Evolutionary conservation across 345 rosid species (phyloP).

Genomic region (Salix koriyanagi): DNA sequence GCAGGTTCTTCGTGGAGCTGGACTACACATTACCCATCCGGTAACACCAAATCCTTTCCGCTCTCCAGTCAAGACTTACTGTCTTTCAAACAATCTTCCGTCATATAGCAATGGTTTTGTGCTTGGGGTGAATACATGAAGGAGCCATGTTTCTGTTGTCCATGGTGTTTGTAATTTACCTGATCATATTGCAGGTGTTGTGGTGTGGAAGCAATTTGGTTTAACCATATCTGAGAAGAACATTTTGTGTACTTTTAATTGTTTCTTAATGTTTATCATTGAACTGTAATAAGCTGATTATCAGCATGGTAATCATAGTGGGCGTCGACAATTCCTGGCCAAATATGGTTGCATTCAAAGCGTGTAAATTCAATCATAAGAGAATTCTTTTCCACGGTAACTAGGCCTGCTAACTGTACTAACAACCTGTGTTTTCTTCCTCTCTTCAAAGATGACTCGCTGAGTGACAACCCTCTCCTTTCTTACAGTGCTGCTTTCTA

Average conservation of each 20-base stretch:
- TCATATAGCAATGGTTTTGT: slow-evolving; percentile 43
- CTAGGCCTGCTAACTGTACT: too few species aligned
- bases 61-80: slow-evolving; percentile 28
- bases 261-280: too few species aligned
- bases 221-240: not conserved
- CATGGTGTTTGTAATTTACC: not conserved
- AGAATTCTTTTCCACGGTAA: too few species aligned
- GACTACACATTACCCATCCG: slow-evolving; percentile 37
- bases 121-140: slow-evolving; percentile 38
- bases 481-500: too few species aligned
- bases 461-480: too few species aligned
- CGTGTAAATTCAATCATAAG: not conserved
- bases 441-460: too few species aligned
- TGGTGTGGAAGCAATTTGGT: not conserved
- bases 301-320: too few species aligned
- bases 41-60: slow-evolving; percentile 41
- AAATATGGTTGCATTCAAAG: too few species aligned
- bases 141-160: not conserved
- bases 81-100: slow-evolving; percentile 36
- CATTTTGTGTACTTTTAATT: too few species aligned
- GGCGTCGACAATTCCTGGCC: too few species aligned
- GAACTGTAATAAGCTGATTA: too few species aligned
- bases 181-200: not conserved
- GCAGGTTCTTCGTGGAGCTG: slow-evolving; percentile 40
- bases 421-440: too few species aligned